Evolutionary conservation across 73 alveolate species (phyloP).

Genomic region (Paramecium sonneborni): DNA sequence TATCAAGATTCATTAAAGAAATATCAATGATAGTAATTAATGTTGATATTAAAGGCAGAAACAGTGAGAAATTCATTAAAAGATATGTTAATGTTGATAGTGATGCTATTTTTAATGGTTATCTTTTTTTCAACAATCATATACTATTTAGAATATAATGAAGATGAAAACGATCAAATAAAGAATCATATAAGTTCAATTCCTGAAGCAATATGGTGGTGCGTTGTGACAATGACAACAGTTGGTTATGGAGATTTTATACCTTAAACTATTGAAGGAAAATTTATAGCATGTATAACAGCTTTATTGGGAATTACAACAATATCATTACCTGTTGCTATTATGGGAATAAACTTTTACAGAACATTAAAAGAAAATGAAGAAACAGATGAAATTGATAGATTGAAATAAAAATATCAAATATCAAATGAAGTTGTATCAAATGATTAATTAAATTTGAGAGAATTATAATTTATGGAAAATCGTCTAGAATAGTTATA

Average conservation of each 20-base stretch:
- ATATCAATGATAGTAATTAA: conserved; percentile 17
- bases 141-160: conserved; percentile 41
- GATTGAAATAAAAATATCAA: background rate
- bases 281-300: conserved; percentile 45
- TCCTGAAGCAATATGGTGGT: conserved; percentile 58
- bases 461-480: conserved; percentile 14
- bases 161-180: background rate
- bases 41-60: background rate
- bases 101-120: background rate
- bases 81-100: background rate
- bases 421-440: background rate
- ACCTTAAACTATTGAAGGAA: conserved; percentile 55
- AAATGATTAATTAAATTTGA: background rate
- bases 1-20: conserved; percentile 34
- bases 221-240: conserved; percentile 62
- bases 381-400: background rate
- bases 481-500: background rate
- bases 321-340: conserved; percentile 47
- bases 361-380: background rate
- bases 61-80: conserved; percentile 7
- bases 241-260: conserved; percentile 68
- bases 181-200: conserved; percentile 17
- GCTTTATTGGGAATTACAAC: conserved; percentile 58
- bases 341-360: background rate
- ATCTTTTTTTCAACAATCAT: conserved; percentile 52